phyloP scores from a whole-genome alignment of 2,329 filamentous ascomycete genomes.

The Aureobasidium pullulans region DNA sequence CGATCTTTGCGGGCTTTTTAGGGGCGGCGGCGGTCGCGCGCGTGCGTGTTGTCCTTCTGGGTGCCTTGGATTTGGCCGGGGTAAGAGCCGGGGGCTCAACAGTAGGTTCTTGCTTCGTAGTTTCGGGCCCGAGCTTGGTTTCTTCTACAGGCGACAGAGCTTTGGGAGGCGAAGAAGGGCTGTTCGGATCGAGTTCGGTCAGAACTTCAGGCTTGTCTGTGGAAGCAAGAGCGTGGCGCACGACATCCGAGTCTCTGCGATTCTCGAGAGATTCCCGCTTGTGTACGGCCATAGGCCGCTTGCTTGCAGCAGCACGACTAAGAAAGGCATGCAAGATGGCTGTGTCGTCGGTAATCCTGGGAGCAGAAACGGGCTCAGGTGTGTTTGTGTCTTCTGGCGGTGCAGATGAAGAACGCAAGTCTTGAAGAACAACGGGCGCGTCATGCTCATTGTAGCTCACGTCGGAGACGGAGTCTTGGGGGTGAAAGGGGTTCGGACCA shows the following conservation, averaged over 20 bases:
- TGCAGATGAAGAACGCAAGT: slow-evolving; percentile 21
- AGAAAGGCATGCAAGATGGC: slow-evolving; percentile 44
- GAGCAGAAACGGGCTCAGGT: slow-evolving; percentile 19
- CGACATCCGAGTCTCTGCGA: slow-evolving; percentile 39
- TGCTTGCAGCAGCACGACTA: slow-evolving; percentile 41
- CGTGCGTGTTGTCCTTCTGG: neutral
- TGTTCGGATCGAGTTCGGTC: slow-evolving; percentile 42
- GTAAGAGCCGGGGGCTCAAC: neutral
- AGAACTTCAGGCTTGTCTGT: slow-evolving; percentile 34
- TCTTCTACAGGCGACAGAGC: neutral
- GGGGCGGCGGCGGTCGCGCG: slow-evolving; percentile 5
- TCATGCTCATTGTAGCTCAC: slow-evolving; percentile 4
- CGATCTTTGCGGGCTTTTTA: slow-evolving; percentile 31
- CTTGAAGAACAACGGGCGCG: neutral
- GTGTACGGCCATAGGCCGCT: slow-evolving; percentile 27
- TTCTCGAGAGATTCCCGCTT: slow-evolving; percentile 39
- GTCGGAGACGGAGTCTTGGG: neutral
- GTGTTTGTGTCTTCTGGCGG: slow-evolving; percentile 26
- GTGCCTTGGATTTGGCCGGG: neutral
- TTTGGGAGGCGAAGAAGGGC: slow-evolving; percentile 31
- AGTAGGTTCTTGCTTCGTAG: neutral
- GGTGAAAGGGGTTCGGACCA: neutral
- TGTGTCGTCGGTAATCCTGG: slow-evolving; percentile 39
- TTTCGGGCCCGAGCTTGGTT: neutral
- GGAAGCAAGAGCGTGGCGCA: slow-evolving; percentile 40